Evolutionary conservation across 1,139 yeast genomes (phyloP).

Genomic region (Ogataea hybrid): DNA sequence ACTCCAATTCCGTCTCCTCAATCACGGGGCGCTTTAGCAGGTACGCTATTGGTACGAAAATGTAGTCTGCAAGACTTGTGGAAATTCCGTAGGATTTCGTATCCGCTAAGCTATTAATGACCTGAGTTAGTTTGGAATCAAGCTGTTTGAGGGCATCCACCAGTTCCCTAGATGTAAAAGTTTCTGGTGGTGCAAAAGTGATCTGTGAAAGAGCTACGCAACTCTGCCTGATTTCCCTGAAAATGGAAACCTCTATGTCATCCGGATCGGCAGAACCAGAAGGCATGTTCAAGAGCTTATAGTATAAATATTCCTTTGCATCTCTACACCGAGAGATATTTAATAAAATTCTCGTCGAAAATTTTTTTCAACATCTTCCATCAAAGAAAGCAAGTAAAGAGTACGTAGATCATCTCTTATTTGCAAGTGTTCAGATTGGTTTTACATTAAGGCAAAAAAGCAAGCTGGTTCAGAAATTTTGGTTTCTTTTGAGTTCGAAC

Average conservation of each 20-base stretch:
- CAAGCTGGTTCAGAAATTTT: conserved; percentile 23
- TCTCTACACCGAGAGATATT: neutral
- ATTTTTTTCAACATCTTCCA: no score
- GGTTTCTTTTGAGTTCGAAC: conserved; percentile 12
- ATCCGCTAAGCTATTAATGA: conserved; percentile 8
- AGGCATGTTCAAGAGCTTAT: conserved; percentile 1
- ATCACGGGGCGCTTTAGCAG: conserved; percentile 43
- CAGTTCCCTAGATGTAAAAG: conserved; percentile 29
- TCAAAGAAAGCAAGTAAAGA: conserved; percentile 5
- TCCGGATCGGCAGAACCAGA: neutral
- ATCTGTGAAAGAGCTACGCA: conserved; percentile 43
- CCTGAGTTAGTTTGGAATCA: conserved; percentile 24
- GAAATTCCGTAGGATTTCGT: conserved; percentile 27
- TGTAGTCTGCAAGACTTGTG: conserved; percentile 53
- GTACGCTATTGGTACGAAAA: conserved; percentile 58
- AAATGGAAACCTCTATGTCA: conserved; percentile 12
- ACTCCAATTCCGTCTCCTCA: conserved; percentile 44
- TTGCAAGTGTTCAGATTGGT: conserved; percentile 8
- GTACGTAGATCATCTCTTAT: conserved; percentile 8
- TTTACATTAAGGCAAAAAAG: conserved; percentile 13
- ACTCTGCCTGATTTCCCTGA: conserved; percentile 31
- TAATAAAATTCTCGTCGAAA: neutral
- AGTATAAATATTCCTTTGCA: neutral
- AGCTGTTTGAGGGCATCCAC: conserved; percentile 35
- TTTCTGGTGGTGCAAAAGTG: conserved; percentile 39